Conservation (phyloP, 352 stramenopile species). For the Globisporangium spiculum region DNA sequence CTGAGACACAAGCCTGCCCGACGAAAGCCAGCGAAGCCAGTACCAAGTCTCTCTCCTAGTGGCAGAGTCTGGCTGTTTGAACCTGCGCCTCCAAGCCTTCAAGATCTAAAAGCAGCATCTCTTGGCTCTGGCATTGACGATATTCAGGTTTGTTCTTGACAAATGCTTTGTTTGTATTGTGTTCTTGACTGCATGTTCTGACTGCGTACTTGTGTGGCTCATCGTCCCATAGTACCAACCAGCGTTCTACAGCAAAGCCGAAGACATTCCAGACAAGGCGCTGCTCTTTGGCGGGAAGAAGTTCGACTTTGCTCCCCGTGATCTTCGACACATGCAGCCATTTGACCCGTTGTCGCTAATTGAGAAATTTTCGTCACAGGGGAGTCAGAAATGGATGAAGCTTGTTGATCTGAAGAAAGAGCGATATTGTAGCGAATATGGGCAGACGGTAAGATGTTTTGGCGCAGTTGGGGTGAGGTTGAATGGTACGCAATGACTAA, state of each 20-base stretch:
- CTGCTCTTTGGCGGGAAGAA: conserved; percentile 76
- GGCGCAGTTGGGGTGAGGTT: neutral
- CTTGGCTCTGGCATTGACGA: conserved; percentile 40
- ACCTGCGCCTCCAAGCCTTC: conserved; percentile 34
- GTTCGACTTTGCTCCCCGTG: conserved; percentile 49
- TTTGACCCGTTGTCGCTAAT: conserved; percentile 46
- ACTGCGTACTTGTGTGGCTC: neutral
- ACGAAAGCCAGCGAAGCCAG: neutral
- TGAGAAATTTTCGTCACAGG: conserved; percentile 10
- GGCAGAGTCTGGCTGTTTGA: conserved; percentile 50
- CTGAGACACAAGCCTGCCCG: neutral
- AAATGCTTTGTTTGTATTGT: neutral
- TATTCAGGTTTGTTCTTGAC: conserved; percentile 27
- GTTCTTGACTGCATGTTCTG: neutral
- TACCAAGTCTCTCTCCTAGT: conserved; percentile 1
- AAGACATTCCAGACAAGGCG: conserved; percentile 67
- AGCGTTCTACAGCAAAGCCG: conserved; percentile 50
- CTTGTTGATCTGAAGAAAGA: conserved; percentile 11
- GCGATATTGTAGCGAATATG: neutral
- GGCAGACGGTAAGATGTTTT: conserved; percentile 11
- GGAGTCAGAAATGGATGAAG: conserved; percentile 6
- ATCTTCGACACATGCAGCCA: conserved; percentile 26
- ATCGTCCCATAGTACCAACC: conserved; percentile 35
- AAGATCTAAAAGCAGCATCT: conserved; percentile 46
- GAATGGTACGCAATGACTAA: neutral